Base-by-base conservation (phyloP, 805 yeast species). In the Pichia scutulata region DNA sequence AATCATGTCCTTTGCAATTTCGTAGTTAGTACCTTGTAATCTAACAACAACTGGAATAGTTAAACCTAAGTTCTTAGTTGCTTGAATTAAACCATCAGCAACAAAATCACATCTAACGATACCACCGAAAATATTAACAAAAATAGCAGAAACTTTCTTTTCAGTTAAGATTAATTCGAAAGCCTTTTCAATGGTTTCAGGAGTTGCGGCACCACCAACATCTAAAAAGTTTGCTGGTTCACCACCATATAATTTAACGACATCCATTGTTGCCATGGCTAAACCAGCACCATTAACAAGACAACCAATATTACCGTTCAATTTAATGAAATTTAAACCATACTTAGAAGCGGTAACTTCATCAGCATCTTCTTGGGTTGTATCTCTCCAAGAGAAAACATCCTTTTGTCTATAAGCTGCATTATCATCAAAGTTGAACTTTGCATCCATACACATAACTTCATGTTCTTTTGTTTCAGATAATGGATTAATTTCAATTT, bases 201-300 rank as follows among this genome's bases (percentile, higher is more conserved):
- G 97, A 56, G 98, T 93, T 62, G 99, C 99, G 71, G 97, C 96
- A 77, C 99, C 99, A 78, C 99, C 99, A 73, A 97, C 93, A 77
- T 93, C 99, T 70, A 93, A 81, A 81, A 93, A 93, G 80, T 93
- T 93, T 59, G 99, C 99, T 64, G 99, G 99, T 61, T 82, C 86
- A 71, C 99, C 99, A 65, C 98, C 97, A 76, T 89, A 87, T 64
- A 93, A 81, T 76, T 93, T 89, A 77, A 93, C 89, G 70, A 95
- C 95, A 73, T 93, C 99, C 97, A 93, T 90, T 59, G 99, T 93
- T 62, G 99, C 99, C 99, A 93, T 93, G 64, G 99, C 99, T 69
- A 93, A 81, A 72, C 99, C 99, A 52, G 99, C 99, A 77, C 99
- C 99, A 73, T 93, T 93, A 70, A 93, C 99, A 56, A 93, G 78